Conservation (phyloP, 495 filamentous ascomycete species). For the Penicillium coffeae region DNA sequence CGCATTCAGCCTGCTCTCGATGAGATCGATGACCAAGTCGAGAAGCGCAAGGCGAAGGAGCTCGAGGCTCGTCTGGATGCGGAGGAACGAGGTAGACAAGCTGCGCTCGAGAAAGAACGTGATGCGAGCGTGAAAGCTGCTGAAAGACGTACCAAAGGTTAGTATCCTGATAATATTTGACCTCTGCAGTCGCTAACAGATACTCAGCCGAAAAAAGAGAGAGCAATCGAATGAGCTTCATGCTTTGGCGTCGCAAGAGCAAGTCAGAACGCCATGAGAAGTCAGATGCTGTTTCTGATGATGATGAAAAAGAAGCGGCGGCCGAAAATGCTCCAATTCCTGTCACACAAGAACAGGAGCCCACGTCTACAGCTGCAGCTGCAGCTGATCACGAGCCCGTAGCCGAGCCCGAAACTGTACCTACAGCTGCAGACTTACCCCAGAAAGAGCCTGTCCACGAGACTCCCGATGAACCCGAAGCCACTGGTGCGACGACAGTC, state of each 20-base stretch:
- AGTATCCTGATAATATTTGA: slow-evolving; percentile 10
- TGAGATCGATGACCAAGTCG: slow-evolving; percentile 75
- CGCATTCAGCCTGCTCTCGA: slow-evolving; percentile 89
- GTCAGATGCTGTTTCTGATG: not conserved
- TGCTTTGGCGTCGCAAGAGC: slow-evolving; percentile 29
- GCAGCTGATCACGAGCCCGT: slow-evolving; percentile 8
- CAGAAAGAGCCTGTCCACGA: slow-evolving; percentile 1
- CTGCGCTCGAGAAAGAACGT: slow-evolving; percentile 48
- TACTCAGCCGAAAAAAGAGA: slow-evolving; percentile 36
- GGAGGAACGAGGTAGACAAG: slow-evolving; percentile 44
- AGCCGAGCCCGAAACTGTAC: slow-evolving; percentile 1
- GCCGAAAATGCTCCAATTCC: not conserved
- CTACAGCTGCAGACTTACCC: not conserved
- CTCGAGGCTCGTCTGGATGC: slow-evolving; percentile 53
- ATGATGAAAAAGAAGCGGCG: not conserved
- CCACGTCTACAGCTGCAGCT: slow-evolving; percentile 1
- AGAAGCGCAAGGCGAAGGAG: slow-evolving; percentile 59
- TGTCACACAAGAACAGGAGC: slow-evolving; percentile 1
- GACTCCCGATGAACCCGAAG: slow-evolving; percentile 4
- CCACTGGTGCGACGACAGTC: slow-evolving; percentile 5
- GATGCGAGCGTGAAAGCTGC: slow-evolving; percentile 51
- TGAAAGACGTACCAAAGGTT: slow-evolving; percentile 42
- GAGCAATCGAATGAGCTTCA: slow-evolving; percentile 23
- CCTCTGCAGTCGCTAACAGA: not conserved
- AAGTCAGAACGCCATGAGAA: slow-evolving; percentile 17